Conservation (phyloP, 345 rosid species). For the Syzygium grande region DNA sequence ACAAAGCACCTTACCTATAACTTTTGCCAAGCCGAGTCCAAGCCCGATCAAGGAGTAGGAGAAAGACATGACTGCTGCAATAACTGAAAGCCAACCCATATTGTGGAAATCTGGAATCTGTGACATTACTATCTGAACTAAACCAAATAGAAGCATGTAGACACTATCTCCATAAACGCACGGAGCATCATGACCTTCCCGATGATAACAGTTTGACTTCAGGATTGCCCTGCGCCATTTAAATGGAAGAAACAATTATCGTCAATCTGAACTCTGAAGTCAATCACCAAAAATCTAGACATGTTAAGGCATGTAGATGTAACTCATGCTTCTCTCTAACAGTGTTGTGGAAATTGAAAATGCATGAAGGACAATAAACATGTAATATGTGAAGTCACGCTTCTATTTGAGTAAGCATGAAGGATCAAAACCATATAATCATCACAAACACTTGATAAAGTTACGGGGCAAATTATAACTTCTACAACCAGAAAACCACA, state of each 20-base stretch:
- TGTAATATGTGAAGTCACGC: not conserved
- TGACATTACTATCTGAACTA: conserved; percentile 32
- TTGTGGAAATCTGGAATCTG: conserved; percentile 50
- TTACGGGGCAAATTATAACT: not conserved
- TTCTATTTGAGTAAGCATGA: not conserved
- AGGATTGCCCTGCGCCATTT: conserved; percentile 4
- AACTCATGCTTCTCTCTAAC: not conserved
- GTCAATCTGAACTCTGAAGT: not conserved
- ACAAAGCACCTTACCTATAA: not conserved
- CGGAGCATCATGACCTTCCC: conserved; percentile 36
- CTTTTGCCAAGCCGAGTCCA: conserved; percentile 32
- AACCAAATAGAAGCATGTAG: conserved; percentile 44
- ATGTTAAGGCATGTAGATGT: not conserved
- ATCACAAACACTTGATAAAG: not conserved
- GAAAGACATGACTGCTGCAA: conserved; percentile 53
- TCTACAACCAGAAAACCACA: not conserved
- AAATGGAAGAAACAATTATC: not conserved
- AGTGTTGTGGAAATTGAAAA: not conserved
- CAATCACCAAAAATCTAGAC: not conserved
- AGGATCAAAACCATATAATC: not conserved
- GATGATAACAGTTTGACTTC: conserved; percentile 35
- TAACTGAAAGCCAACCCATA: conserved; percentile 39
- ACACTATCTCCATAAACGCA: conserved; percentile 20
- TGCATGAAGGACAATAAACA: not conserved
- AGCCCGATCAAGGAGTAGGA: conserved; percentile 42